Evolutionary conservation across 148 eudicot genomes (phyloP).

Genomic region (Camellia lanceoleosa): DNA sequence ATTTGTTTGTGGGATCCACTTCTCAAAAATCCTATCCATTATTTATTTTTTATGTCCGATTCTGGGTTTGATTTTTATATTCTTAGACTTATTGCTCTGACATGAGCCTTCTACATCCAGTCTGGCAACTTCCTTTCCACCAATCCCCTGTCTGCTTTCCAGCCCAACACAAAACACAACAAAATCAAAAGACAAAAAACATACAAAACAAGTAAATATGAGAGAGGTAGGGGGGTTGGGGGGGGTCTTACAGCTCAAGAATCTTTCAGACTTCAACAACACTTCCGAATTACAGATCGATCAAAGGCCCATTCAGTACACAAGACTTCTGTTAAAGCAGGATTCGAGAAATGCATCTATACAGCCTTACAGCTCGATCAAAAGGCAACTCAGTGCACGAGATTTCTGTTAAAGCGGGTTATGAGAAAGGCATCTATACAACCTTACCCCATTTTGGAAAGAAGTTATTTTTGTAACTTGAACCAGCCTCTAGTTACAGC

Average conservation of each 20-base stretch:
- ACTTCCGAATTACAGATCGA: conserved; percentile 4
- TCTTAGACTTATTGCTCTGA: too few relatives aligned
- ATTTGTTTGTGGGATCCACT: too few relatives aligned
- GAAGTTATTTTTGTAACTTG: too few relatives aligned
- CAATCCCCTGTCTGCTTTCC: conserved; percentile 25
- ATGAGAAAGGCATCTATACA: too few relatives aligned
- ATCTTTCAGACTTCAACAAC: neutral
- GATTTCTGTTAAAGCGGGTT: too few relatives aligned
- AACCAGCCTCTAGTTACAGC: too few relatives aligned
- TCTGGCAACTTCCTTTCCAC: conserved; percentile 20
- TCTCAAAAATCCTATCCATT: too few relatives aligned
- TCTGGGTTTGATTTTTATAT: too few relatives aligned
- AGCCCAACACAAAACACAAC: conserved; percentile 12
- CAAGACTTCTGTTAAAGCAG: neutral
- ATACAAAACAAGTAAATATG: conserved; percentile 11
- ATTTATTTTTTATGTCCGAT: too few relatives aligned
- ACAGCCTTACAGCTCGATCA: neutral
- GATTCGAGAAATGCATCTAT: neutral
- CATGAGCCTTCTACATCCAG: conserved; percentile 5
- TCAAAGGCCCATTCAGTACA: neutral
- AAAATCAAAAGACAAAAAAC: conserved; percentile 5
- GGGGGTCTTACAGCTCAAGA: neutral
- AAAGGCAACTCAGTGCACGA: too few relatives aligned
- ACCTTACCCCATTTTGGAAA: too few relatives aligned
- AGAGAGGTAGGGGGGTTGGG: conserved; percentile 10